Base-by-base conservation (phyloP, 2,329 filamentous ascomycete species). In the Aspergillus bombycis region DNA sequence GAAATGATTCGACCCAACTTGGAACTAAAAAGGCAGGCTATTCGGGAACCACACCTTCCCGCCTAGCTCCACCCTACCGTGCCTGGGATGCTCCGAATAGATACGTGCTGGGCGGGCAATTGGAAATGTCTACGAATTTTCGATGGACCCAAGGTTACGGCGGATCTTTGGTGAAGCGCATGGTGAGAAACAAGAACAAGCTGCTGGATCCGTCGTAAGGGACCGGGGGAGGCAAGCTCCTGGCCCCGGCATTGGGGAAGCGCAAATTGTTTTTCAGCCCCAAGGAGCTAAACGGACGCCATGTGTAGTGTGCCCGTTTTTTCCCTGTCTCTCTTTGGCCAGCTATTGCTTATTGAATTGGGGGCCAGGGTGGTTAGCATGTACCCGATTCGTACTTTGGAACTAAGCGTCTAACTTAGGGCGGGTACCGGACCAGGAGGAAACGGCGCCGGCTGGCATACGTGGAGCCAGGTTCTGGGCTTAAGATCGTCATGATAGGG, bases 221-320 rank as follows among this genome's bases (percentile, higher is more conserved):
- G 32, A 38, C 52, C 60, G 54, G 61, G 61, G 61, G 60, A 57
- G 58, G 56, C 55, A 58, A 53, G 61, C 56, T 62, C 58, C 61
- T 62, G 46, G 52, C 58, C 58, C 58, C 62, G 57, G 62, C 62
- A 63, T 57, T 60, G 58, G 57, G 43, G 32, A 60, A 60, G 50
- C 28, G 28, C n/a, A 61, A 60, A 58, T 60, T 62, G 62, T 45
- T 67, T 64, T 68, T 67, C 65, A 67, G 67, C 67, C 68, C 68
- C 68, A 68, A 48, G 50, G 62, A 55, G 56, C 56, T 64, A 62
- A 62, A 62, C 48, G 62, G 62, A 62, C 62, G 61, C 60, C 56
- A 63, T 58, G 38, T 46, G 28, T 45, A 48, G 56, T 41, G 62
- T 46, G 58, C 54, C 45, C 34, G 41, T 53, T 53, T 61, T 60